Base-by-base conservation (phyloP, 2,329 filamentous ascomycete species). In the Paecilomyces niveus region DNA sequence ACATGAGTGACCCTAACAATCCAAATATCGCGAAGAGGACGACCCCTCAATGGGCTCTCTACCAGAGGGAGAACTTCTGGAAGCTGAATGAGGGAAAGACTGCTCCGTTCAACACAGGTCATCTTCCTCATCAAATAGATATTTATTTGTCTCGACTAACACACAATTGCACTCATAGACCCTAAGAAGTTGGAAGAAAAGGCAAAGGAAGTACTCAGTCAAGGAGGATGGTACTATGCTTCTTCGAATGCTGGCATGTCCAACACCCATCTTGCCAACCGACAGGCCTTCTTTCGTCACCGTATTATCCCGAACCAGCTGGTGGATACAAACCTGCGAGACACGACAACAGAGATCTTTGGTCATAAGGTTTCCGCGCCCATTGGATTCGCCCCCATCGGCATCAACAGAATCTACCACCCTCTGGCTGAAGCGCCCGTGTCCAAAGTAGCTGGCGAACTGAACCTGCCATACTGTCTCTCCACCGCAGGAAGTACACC, bases 361-460 rank as follows among this genome's bases (percentile, higher is more conserved):
- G 82, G 84, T 13, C 82, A 86, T 68, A 76, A 78, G 54, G 80
- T 84, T 13, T 75, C 79, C 1, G 84, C 83, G 0, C 85, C 85
- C 0, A 82, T 88, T 55, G 84, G 83, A n/a, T 85, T 88, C 65
- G 82, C 85, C 0, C 84, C 85, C 0, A 81, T 87, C 29, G 85
- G 85, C 3, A 86, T 88, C 63, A 86, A 88, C 73, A 81, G 82
- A 61, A 88, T 87, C 64, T 87, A 86, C 72, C 78, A 87, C 63
- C 77, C 79, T 0, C 67, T 72, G 0, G 85, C 81, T 45, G 85
- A 88, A 66, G 67, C 85, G 0, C 78, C 83, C 0, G 84, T 87
- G 1, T 83, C 85, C 9, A 80, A 79, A 58, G 83, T 84, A 0
- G 84, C 84, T 0, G 77, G 78, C n/a, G 82, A 85, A 62, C 71